These are phyloP conservation scores for Parascedosporium putredinis DNA, from an alignment of 2,329 filamentous ascomycete species.

Conservation along the genomic window DNA sequence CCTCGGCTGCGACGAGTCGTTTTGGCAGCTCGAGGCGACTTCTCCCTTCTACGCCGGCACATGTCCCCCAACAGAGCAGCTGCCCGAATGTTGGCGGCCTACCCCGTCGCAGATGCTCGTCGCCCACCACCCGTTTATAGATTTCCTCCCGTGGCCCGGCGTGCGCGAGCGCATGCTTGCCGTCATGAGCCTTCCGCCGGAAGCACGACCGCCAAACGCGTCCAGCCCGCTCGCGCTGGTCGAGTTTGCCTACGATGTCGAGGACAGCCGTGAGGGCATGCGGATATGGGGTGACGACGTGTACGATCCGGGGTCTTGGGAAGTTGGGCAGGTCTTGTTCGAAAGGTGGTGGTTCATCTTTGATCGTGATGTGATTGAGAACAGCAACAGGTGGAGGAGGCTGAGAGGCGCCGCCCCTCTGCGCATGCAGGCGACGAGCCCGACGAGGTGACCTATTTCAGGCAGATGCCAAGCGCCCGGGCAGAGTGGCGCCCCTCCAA, in stretches of 20 bases:
- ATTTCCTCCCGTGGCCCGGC: constrained; percentile 47
- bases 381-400: constrained; percentile 40
- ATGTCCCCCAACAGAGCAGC: constrained; percentile 16
- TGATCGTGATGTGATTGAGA: constrained; percentile 40
- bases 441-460: too few relatives aligned
- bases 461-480: too few relatives aligned
- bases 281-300: constrained; percentile 39
- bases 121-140: constrained; percentile 46
- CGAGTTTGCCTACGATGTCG: constrained; percentile 45
- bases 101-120: constrained; percentile 36
- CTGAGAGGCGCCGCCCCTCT: constrained; percentile 31
- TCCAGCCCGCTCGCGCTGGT: constrained; percentile 35
- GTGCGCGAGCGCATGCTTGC: constrained; percentile 42
- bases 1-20: constrained; percentile 27
- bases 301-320: constrained; percentile 39
- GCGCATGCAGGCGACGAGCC: background rate
- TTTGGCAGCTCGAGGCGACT: constrained; percentile 35
- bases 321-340: constrained; percentile 48
- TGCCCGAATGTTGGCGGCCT: constrained; percentile 39
- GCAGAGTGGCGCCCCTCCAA: too few relatives aligned
- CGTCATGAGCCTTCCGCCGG: constrained; percentile 37
- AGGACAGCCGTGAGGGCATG: constrained; percentile 41
- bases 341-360: constrained; percentile 52
- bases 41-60: constrained; percentile 33
- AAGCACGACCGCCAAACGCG: constrained; percentile 35